phyloP scores from a whole-genome alignment of 257 asterid genomes.

The Fraxinus cuspidata region DNA sequence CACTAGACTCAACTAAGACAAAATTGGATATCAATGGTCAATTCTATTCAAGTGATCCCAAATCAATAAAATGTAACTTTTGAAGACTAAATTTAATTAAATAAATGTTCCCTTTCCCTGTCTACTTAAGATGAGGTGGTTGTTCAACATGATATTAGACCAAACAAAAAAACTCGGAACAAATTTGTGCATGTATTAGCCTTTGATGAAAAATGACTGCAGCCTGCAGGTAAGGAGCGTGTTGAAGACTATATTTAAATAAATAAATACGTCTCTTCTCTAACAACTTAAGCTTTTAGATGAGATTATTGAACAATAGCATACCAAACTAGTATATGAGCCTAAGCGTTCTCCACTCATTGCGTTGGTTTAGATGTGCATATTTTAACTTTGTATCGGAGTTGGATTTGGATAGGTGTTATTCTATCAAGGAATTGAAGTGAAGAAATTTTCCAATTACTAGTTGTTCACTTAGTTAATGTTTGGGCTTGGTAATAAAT shows the following conservation, averaged over 20 bases:
- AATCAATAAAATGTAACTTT: neutral
- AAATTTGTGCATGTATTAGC: neutral
- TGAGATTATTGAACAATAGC: neutral
- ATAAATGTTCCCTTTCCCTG: neutral
- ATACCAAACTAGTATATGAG: neutral
- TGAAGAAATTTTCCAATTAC: neutral
- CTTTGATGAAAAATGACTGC: too few species aligned
- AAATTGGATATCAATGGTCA: neutral
- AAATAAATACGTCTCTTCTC: neutral
- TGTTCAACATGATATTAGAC: neutral
- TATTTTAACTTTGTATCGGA: neutral
- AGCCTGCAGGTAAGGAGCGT: neutral
- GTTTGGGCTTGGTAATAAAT: neutral
- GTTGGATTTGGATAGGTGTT: neutral
- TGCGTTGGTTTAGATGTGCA: neutral
- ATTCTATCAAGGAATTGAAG: neutral
- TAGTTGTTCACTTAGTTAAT: neutral
- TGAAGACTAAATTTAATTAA: neutral
- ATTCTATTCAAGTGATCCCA: neutral
- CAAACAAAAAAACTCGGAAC: neutral
- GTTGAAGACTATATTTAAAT: too few species aligned
- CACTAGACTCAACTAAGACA: conserved; percentile 8
- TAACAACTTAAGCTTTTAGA: neutral
- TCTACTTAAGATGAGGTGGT: neutral
- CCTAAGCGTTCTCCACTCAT: neutral